Conservation (phyloP, 805 yeast genomes). For the Hanseniaspora vineae region DNA sequence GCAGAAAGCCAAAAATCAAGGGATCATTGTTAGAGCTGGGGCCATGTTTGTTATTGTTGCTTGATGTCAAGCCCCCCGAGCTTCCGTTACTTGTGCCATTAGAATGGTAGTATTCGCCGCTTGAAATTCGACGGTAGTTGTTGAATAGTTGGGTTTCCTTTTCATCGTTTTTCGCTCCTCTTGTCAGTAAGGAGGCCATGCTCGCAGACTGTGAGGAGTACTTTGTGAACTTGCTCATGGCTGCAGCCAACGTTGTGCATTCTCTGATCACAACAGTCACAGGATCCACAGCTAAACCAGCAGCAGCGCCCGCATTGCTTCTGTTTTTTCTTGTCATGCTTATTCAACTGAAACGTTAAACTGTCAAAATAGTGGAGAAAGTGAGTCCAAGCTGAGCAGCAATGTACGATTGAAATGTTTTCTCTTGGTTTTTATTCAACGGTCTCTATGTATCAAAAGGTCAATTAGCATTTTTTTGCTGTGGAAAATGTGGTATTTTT, state of each 20-base stretch:
- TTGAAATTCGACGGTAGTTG: not conserved
- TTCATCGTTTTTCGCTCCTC: constrained; percentile 18
- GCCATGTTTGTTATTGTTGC: constrained; percentile 4
- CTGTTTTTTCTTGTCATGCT: not conserved
- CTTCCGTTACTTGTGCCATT: not conserved
- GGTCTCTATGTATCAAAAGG: too few species aligned
- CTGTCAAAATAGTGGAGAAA: too few species aligned
- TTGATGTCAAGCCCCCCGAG: constrained; percentile 4
- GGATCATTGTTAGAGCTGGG: constrained; percentile 33
- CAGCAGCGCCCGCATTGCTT: not conserved
- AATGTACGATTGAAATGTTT: too few species aligned
- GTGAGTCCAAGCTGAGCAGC: too few species aligned
- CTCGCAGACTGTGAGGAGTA: constrained; percentile 53
- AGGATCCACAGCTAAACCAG: constrained; percentile 47
- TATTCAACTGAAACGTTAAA: not conserved
- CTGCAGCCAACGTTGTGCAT: constrained; percentile 73
- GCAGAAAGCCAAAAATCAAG: constrained; percentile 65
- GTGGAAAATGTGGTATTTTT: too few species aligned
- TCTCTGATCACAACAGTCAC: constrained; percentile 77
- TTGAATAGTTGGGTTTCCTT: not conserved
- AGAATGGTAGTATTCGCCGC: constrained; percentile 3
- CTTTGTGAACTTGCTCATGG: constrained; percentile 78
- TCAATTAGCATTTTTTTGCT: too few species aligned
- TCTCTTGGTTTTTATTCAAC: too few species aligned
- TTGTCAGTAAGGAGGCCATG: constrained; percentile 74